Base-by-base conservation (phyloP, 306 rosid species). In the Abrus pulchellus region DNA sequence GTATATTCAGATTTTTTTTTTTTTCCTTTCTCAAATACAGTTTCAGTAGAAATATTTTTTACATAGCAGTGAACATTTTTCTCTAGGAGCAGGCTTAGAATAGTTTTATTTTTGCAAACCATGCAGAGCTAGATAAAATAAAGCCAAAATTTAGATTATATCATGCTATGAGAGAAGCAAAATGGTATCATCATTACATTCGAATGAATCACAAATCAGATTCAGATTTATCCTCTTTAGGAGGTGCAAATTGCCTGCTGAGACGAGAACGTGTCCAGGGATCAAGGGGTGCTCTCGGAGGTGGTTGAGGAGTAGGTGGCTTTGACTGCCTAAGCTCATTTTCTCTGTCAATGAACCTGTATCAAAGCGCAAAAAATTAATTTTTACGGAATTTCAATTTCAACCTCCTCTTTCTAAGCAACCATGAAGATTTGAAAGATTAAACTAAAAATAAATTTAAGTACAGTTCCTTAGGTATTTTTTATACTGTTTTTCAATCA, bases 181-280 rank as follows among this genome's bases (percentile, higher is more conserved):
- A 66, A 38, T 6, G 53, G 68, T 20, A 81, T 68, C 44, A 1
- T 20, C 70, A 53, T 77, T 74, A 49, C 78, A 57, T 49, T 67
- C 1, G 3, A 83, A 29, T 9, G 53, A 53, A 49, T 91, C 88
- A 92, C 34, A 83, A 45, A 63, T 85, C 90, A 49, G 88, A 60
- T 33, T 85, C 92, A 1, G 90, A 81, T 74, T 84, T 92, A 1
- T 80, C 88, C 80, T 85, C 97, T 83, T 91, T 93, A 0, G 91
- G 99, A 43, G 97, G 88, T 45, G 99, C 98, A 83, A 83, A 88
- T 87, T 87, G 96, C 88, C 82, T 86, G 76, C 74, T 81, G 71
- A 93, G 98, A 63, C 83, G 88, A 49, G 99, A 93, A 65, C 89
- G 83, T 47, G 94, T 76, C 97, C 97, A 95, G 29, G 99, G 99